These are phyloP conservation scores for Pezicula radicicola DNA, from an alignment of 2,329 filamentous ascomycete species.

Conservation along the genomic window DNA sequence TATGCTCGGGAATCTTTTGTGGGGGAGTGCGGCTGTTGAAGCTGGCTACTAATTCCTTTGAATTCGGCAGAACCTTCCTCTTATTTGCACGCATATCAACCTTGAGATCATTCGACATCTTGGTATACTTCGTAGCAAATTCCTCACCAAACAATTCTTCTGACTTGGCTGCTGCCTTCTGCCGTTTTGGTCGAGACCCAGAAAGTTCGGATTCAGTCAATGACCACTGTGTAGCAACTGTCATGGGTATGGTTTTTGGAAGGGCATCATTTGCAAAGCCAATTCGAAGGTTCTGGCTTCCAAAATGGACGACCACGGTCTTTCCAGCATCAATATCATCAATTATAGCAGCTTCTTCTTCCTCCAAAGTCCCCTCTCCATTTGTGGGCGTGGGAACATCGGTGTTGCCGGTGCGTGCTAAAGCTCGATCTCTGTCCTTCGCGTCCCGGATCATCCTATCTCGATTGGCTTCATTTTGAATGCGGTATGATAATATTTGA, in stretches of 20 bases:
- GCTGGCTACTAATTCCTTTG: conserved; percentile 91
- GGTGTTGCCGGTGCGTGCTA: conserved; percentile 70
- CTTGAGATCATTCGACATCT: conserved; percentile 84
- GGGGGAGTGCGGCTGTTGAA: conserved; percentile 84
- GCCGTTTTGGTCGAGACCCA: conserved; percentile 72
- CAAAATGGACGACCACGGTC: conserved; percentile 91
- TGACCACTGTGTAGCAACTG: conserved; percentile 75
- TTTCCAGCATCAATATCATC: conserved; percentile 76
- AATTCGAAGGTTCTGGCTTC: conserved; percentile 92
- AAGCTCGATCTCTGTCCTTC: conserved; percentile 81
- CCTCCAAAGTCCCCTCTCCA: conserved; percentile 42
- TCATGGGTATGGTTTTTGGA: conserved; percentile 92
- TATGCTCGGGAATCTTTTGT: conserved; percentile 89
- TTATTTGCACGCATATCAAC: conserved; percentile 90
- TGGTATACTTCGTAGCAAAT: conserved; percentile 69
- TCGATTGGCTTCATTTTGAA: conserved; percentile 82
- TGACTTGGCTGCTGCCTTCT: conserved; percentile 49
- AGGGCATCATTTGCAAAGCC: conserved; percentile 94
- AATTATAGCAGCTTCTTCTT: conserved; percentile 51
- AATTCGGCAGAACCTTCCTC: conserved; percentile 93
- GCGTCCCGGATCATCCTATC: conserved; percentile 82
- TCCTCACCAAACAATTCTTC: conserved; percentile 90
- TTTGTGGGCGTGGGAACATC: conserved; percentile 61
- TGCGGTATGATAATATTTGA: conserved; percentile 83
- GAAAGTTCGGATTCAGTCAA: conserved; percentile 82